A percentile compares a stretch with the other conserved stretches of the same genome.
Evolutionary conservation across 306 rosid species (phyloP).

Genomic region (Macrotyloma uniflorum): DNA sequence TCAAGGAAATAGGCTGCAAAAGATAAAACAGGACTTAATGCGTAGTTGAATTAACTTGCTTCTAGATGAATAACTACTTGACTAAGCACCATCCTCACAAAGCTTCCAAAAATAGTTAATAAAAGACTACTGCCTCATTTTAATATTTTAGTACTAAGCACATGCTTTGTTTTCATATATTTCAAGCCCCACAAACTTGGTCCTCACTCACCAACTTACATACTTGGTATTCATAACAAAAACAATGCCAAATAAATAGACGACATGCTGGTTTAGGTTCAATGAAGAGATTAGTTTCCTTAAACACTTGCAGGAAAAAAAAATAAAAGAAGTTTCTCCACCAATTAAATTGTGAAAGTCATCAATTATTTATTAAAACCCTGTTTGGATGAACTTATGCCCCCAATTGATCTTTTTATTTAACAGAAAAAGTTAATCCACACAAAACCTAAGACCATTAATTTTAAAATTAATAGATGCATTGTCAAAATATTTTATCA

Average conservation of each 20-base stretch:
- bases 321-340: no score
- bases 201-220: neutral
- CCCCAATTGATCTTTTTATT: neutral
- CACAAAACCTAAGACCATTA: neutral
- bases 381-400: neutral
- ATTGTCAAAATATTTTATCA: neutral
- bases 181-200: neutral
- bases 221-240: neutral
- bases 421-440: neutral
- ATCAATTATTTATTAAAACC: neutral
- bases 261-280: neutral
- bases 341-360: neutral
- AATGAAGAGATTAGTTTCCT: neutral
- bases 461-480: neutral
- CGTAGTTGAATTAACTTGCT: neutral
- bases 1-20: slow-evolving; percentile 89
- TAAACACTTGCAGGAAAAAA: no score
- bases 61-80: neutral
- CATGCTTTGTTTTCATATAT: neutral
- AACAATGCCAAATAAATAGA: neutral
- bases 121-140: neutral
- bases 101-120: no score
- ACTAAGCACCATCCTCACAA: neutral
- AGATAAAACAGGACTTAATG: slow-evolving; percentile 22
- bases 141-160: no score